These are phyloP conservation scores for Ephemerocybe angulata DNA, from an alignment of 768 basidiomycete species.

Conservation along the genomic window DNA sequence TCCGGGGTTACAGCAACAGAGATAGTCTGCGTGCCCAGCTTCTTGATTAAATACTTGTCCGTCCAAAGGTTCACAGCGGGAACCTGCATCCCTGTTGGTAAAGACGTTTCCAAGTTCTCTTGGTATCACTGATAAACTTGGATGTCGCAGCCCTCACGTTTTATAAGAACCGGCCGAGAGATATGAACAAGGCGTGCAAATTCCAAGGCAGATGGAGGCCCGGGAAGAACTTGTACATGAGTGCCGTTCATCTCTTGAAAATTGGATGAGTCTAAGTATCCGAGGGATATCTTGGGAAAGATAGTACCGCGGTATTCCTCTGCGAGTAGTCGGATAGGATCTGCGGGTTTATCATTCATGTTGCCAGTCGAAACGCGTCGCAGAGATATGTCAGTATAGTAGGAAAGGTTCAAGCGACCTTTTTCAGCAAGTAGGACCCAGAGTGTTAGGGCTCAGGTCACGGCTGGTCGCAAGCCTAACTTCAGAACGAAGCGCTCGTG, in stretches of 20 bases:
- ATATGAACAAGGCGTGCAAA: conserved; percentile 66
- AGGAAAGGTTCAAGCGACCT: too few species aligned
- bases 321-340: conserved; percentile 22
- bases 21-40: conserved; percentile 51
- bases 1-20: conserved; percentile 82
- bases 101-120: not conserved
- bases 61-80: conserved; percentile 60
- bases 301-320: conserved; percentile 40
- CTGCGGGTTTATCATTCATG: not conserved
- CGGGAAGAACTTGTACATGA: conserved; percentile 44
- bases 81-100: conserved; percentile 42
- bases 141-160: conserved; percentile 51
- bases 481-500: too few species aligned
- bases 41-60: conserved; percentile 53
- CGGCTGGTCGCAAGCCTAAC: too few species aligned
- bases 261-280: not conserved
- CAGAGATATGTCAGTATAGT: too few species aligned
- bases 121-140: not conserved
- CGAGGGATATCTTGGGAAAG: not conserved
- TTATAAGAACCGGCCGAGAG: conserved; percentile 70
- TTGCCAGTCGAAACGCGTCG: too few species aligned
- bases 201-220: conserved; percentile 62
- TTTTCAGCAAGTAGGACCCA: too few species aligned
- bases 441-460: too few species aligned
- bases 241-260: conserved; percentile 57